Evolutionary conservation across 2,329 filamentous ascomycete genomes (phyloP).

Genomic region (Whalleya microplaca): DNA sequence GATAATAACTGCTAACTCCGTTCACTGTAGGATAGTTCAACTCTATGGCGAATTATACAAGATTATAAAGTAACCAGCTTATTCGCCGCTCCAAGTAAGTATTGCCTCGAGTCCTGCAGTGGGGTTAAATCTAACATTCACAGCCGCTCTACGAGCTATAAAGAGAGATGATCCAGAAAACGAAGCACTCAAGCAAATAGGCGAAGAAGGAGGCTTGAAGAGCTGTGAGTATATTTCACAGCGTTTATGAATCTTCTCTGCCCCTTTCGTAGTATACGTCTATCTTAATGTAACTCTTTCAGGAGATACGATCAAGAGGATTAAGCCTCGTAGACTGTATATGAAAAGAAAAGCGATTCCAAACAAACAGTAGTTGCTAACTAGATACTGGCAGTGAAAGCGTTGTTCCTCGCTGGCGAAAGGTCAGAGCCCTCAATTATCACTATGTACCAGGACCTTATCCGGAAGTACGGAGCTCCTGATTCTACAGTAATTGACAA

Average conservation of each 20-base stretch:
- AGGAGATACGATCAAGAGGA: neutral
- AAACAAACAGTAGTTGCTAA: neutral
- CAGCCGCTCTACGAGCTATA: conserved; percentile 78
- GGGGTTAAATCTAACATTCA: neutral
- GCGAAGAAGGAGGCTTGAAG: conserved; percentile 70
- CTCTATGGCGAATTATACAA: conserved; percentile 85
- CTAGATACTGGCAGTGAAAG: conserved; percentile 50
- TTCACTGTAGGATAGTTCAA: conserved; percentile 64
- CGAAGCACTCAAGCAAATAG: conserved; percentile 63
- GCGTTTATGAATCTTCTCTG: neutral
- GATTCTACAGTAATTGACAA: conserved; percentile 64
- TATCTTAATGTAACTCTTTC: neutral
- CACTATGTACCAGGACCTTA: conserved; percentile 75
- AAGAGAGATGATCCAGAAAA: conserved; percentile 83
- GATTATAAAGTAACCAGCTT: conserved; percentile 84
- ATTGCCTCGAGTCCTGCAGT: neutral
- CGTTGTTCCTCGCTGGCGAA: conserved; percentile 86
- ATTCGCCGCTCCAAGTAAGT: conserved; percentile 77
- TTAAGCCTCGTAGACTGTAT: neutral
- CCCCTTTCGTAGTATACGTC: neutral
- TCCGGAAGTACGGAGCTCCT: conserved; percentile 66
- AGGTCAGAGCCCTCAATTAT: conserved; percentile 87
- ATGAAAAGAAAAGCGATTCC: neutral
- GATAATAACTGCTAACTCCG: neutral
- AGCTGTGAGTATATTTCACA: conserved; percentile 38